phyloP scores from a whole-genome alignment of 2,329 filamentous ascomycete species.

The Dactylellina leptospora region DNA sequence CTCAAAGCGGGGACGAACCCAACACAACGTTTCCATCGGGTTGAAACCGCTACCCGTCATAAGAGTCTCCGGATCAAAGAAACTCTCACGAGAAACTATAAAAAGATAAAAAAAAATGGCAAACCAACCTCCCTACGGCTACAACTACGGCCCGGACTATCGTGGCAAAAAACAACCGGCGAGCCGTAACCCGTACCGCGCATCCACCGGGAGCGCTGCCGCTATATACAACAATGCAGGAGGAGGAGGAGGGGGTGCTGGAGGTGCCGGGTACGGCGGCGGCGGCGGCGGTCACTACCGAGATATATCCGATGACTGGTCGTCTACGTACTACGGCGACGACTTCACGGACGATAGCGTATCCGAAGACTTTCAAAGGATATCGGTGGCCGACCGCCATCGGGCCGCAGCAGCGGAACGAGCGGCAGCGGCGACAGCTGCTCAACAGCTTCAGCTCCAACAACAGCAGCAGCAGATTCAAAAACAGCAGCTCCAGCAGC shows the following conservation, averaged over 20 bases:
- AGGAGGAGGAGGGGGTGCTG: conserved; percentile 13
- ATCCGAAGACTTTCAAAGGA: conserved; percentile 48
- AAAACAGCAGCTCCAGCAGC: conserved; percentile 15
- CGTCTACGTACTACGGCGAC: conserved; percentile 41
- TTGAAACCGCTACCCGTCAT: too few relatives aligned
- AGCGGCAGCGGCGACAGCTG: neutral
- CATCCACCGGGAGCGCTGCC: conserved; percentile 38
- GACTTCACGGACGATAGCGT: conserved; percentile 49
- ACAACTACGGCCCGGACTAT: conserved; percentile 7
- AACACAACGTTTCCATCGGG: neutral
- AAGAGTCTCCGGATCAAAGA: neutral
- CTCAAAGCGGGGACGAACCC: too few relatives aligned
- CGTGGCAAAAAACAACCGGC: conserved; percentile 30
- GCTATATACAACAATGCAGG: too few relatives aligned
- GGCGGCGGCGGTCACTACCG: conserved; percentile 4
- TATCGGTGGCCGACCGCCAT: conserved; percentile 14
- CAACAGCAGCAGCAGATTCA: conserved; percentile 14
- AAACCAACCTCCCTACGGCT: conserved; percentile 29
- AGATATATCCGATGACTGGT: conserved; percentile 48
- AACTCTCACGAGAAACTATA: neutral
- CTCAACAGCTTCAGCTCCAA: neutral
- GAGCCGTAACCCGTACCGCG: conserved; percentile 31
- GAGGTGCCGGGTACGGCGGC: too few relatives aligned
- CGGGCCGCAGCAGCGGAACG: conserved; percentile 3
- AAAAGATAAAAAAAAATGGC: conserved; percentile 17